Conservation (phyloP, 202 grass and related monocot species). For the Brachypodium distachyon region DNA sequence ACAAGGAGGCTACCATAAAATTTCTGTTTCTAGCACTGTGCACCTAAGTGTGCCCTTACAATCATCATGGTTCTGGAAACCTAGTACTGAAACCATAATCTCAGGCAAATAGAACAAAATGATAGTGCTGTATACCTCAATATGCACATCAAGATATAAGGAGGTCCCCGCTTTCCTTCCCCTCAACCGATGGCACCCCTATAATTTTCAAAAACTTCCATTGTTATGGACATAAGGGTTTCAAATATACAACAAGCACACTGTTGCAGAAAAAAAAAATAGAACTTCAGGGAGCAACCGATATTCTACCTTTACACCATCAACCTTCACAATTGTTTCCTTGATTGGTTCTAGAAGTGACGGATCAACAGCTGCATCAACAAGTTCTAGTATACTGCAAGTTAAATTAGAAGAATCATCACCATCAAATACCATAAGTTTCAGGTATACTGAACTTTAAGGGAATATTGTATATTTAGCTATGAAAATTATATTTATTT, state of each 20-base stretch:
- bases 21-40: not conserved
- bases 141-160: constrained; percentile 94
- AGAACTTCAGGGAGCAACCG: not conserved
- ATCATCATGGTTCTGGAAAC: not conserved
- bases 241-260: constrained; percentile 3
- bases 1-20: not conserved
- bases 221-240: not conserved
- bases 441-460: not conserved
- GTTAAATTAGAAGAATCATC: constrained; percentile 14
- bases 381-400: constrained; percentile 71
- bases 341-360: constrained; percentile 72
- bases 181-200: constrained; percentile 88
- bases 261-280: not conserved
- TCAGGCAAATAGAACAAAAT: constrained; percentile 14
- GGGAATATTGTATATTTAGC: not conserved
- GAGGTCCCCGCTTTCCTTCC: constrained; percentile 95
- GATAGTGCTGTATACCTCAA: constrained; percentile 60
- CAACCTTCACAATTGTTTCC: constrained; percentile 80
- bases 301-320: constrained; percentile 86
- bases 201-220: not conserved
- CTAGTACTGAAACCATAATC: constrained; percentile 7
- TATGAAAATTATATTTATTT: not conserved
- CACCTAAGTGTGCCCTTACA: not conserved
- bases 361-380: constrained; percentile 78
- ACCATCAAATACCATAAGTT: not conserved